Evolutionary conservation across 129 eudicot species (phyloP).

Genomic region (Cynara cardunculus): DNA sequence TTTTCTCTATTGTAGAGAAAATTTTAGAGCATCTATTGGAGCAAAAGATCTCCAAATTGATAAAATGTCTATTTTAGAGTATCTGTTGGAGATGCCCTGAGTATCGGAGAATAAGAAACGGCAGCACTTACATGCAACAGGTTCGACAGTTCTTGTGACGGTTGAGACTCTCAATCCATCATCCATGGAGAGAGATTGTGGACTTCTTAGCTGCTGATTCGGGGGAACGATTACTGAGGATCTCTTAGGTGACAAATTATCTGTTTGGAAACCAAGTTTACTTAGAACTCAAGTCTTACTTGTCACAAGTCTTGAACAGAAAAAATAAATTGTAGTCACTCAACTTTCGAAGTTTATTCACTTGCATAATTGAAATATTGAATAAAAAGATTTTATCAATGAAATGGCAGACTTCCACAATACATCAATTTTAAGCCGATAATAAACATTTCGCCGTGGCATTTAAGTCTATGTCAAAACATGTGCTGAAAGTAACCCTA

Average conservation of each 20-base stretch:
- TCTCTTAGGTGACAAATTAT: slow-evolving; percentile 44
- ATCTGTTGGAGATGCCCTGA: not conserved
- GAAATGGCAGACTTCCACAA: not conserved
- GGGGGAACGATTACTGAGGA: slow-evolving; percentile 38
- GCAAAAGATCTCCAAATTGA: not conserved
- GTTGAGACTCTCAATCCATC: slow-evolving; percentile 52
- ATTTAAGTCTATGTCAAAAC: not conserved
- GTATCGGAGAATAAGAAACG: slow-evolving; percentile 5
- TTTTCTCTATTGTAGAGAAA: not conserved
- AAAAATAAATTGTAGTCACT: not conserved
- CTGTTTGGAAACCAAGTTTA: slow-evolving; percentile 31
- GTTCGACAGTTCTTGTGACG: slow-evolving; percentile 50
- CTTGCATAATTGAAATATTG: not conserved
- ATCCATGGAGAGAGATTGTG: slow-evolving; percentile 45
- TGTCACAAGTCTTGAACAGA: not conserved
- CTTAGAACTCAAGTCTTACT: slow-evolving; percentile 4
- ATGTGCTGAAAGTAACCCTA: not conserved
- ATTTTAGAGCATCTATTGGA: not conserved
- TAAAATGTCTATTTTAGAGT: not conserved
- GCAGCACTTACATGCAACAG: slow-evolving; percentile 71
- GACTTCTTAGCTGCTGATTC: slow-evolving; percentile 39
- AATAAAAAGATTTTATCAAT: not conserved
- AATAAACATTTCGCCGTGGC: slow-evolving; percentile 4
- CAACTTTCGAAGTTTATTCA: not conserved
- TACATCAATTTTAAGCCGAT: not conserved